Conservation (phyloP, 176 grass and related monocot genomes). For the Tillandsia leiboldiana region DNA sequence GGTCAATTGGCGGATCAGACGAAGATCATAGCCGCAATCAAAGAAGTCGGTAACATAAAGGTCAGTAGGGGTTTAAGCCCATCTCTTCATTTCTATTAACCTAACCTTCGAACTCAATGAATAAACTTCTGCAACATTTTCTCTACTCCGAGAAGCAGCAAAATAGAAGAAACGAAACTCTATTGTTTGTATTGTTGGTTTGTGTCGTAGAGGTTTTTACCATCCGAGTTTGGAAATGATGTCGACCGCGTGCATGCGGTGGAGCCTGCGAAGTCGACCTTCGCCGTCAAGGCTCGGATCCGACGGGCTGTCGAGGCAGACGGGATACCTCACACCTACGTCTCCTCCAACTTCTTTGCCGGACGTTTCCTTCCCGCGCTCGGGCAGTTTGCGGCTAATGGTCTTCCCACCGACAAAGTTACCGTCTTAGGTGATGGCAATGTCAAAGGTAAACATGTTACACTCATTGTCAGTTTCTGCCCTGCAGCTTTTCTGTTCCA, state of each 20-base stretch:
- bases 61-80: slow-evolving; percentile 1
- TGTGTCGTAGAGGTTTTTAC: slow-evolving; percentile 30
- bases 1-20: slow-evolving; percentile 20
- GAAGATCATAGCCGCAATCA: slow-evolving; percentile 37
- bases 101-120: too few species aligned
- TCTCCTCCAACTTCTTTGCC: slow-evolving; percentile 32
- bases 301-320: slow-evolving; percentile 22
- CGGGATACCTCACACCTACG: slow-evolving; percentile 24
- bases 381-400: slow-evolving; percentile 20
- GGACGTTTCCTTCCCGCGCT: slow-evolving; percentile 29
- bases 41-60: slow-evolving; percentile 40
- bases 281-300: slow-evolving; percentile 19
- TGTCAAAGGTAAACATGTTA: slow-evolving; percentile 23
- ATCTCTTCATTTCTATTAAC: slow-evolving; percentile 3
- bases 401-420: slow-evolving; percentile 28
- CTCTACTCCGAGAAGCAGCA: too few species aligned
- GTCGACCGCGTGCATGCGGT: slow-evolving; percentile 23
- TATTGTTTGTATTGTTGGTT: too few species aligned
- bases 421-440: slow-evolving; percentile 36
- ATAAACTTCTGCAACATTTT: too few species aligned
- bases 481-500: slow-evolving; percentile 3
- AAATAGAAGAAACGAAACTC: too few species aligned
- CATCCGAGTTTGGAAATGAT: slow-evolving; percentile 41
- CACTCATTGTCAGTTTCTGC: background rate
- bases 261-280: slow-evolving; percentile 14